Evolutionary conservation across 176 grass and related monocot genomes (phyloP).

Genomic region (Triticum urartu): DNA sequence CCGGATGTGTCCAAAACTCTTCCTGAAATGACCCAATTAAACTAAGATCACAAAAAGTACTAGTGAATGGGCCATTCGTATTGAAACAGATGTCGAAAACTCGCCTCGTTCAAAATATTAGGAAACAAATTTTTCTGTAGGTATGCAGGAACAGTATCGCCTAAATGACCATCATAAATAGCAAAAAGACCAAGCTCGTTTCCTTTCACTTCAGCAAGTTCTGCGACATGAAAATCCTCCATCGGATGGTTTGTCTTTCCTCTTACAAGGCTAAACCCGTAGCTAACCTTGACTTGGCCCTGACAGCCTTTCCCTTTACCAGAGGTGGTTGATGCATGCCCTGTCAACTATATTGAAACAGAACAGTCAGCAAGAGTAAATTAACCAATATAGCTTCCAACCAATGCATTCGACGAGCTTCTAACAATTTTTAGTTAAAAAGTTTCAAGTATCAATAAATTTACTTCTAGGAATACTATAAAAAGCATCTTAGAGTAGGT

Average conservation of each 20-base stretch:
- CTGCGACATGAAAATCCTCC: slow-evolving; percentile 75
- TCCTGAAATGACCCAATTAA: slow-evolving; percentile 45
- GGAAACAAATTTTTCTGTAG: slow-evolving; percentile 66
- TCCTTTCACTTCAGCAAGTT: slow-evolving; percentile 43
- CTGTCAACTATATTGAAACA: slow-evolving; percentile 36
- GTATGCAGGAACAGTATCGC: slow-evolving; percentile 59
- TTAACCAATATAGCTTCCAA: background rate
- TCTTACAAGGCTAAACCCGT: slow-evolving; percentile 65
- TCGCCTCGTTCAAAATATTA: slow-evolving; percentile 69
- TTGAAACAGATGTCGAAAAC: slow-evolving; percentile 9
- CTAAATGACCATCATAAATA: slow-evolving; percentile 81
- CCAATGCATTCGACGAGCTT: background rate
- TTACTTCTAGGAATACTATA: background rate
- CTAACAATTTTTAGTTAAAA: background rate
- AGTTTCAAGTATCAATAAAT: background rate
- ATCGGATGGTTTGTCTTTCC: slow-evolving; percentile 75
- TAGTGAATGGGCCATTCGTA: background rate
- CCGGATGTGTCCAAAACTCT: slow-evolving; percentile 83
- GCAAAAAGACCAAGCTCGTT: slow-evolving; percentile 68
- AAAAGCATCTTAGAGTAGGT: background rate
- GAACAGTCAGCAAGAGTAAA: slow-evolving; percentile 10
- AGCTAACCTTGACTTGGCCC: slow-evolving; percentile 45
- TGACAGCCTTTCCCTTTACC: slow-evolving; percentile 60
- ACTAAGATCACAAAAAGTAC: background rate
- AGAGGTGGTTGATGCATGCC: slow-evolving; percentile 38